Base-by-base conservation (phyloP, 495 filamentous ascomycete species). In the Cercophora sp. region DNA sequence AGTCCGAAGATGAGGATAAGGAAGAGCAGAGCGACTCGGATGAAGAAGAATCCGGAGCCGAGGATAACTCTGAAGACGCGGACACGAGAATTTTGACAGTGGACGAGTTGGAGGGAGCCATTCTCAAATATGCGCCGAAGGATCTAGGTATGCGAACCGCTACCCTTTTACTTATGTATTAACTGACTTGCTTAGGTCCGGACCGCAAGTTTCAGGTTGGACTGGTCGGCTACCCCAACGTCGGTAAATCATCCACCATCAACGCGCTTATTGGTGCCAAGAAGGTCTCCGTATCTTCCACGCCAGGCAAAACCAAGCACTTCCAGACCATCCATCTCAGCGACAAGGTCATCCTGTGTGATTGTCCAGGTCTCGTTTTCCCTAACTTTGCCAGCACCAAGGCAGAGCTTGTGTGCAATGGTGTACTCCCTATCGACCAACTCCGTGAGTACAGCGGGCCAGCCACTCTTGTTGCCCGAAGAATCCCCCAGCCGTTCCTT, bases 281-380 rank as follows among this genome's bases (percentile, higher is more conserved):
- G 79, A 97, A 97, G 72, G 94, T 99, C 4, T 96, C 92, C 2
- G 94, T 99, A 34, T 97, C 94, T 32, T 84, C 92, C 23, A 99
- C 94, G 2, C 94, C 94, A 5, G 94, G 94, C 51, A 99, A 97
- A 70, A 99, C 94, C 8, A 99, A 99, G 73, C 94, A 99, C 63
- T 99, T 99, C 74, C 94, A 99, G 68, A 99, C 94, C 15, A 90
- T 99, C 57, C 92, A 96, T 67, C 79, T 97, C 41, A 91, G 87
- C 55, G 85, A 91, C 13, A 79, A 84, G 55, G 88, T 97, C 56
- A 81, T 96, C 58, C 79, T 99, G 18, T 97, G 94, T 73, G 94
- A 99, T 83, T 99, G 94, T 62, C 94, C 94, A 24, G 94, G 94
- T 81, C 84, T 99, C 18, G 94, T 99, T 1, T 97, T 99, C 71